Conservation (phyloP, 129 eudicot species). For the Cynara cardunculus region DNA sequence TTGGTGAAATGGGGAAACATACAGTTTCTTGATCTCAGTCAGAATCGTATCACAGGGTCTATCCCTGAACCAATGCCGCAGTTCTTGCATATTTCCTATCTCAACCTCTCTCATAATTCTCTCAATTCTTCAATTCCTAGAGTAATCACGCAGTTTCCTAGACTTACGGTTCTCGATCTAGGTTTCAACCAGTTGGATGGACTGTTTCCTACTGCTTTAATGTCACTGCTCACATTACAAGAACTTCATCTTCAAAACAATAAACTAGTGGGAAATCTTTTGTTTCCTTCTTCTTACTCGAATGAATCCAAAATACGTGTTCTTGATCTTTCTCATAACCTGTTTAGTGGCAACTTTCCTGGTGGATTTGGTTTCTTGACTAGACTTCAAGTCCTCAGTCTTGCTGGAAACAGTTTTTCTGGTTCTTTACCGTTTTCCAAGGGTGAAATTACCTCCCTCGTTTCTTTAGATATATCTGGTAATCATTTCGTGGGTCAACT, state of each 20-base stretch:
- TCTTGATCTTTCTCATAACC: slow-evolving; percentile 80
- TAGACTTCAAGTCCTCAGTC: slow-evolving; percentile 52
- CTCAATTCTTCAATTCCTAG: slow-evolving; percentile 61
- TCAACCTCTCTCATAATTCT: slow-evolving; percentile 73
- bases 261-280: slow-evolving; percentile 48
- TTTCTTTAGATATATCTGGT: slow-evolving; percentile 63
- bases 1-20: slow-evolving; percentile 84
- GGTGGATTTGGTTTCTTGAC: slow-evolving; percentile 59
- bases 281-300: slow-evolving; percentile 45
- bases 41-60: slow-evolving; percentile 62
- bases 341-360: slow-evolving; percentile 59
- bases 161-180: slow-evolving; percentile 68
- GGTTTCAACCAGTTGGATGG: slow-evolving; percentile 79
- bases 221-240: slow-evolving; percentile 70
- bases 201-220: slow-evolving; percentile 46
- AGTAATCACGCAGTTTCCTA: slow-evolving; percentile 62
- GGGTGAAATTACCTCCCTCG: slow-evolving; percentile 43
- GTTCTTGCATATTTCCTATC: slow-evolving; percentile 67
- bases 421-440: slow-evolving; percentile 64
- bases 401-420: slow-evolving; percentile 74
- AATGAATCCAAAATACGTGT: slow-evolving; percentile 49
- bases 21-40: slow-evolving; percentile 82
- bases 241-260: slow-evolving; percentile 73
- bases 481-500: slow-evolving; percentile 73
- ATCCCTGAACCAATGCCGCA: slow-evolving; percentile 83